Evolutionary conservation across 139 green algal species (phyloP), one percentile per base, ranked within the genome.

Genomic region (Yamagishiella unicocca): DNA sequence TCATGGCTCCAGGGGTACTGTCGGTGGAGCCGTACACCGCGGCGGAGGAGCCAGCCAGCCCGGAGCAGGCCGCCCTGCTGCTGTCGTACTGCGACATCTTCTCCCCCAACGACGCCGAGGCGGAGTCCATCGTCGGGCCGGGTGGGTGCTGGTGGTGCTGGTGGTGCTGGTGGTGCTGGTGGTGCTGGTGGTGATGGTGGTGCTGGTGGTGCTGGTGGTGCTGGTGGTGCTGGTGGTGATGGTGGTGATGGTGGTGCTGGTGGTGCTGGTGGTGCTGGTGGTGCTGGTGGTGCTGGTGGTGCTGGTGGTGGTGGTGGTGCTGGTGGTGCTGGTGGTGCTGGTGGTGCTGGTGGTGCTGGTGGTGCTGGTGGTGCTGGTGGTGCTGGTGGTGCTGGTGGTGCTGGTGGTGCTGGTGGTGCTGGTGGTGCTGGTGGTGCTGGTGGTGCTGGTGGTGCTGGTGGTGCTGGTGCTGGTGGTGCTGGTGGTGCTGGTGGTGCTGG

Each of bases 1-100:
- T n/a, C n/a, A n/a, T n/a, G n/a, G n/a, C 33, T 38, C 2, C 78
- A 88, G 85, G 89, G 21, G 66, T 74, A 27, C 61, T 94, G n/a
- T 92, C 87, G 24, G 58, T 93, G 0, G 92, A 95, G 86, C 82
- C 92, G 8, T 95, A 93, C 90, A 94, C 90, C 14, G 58, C 83
- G 0, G 76, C 87, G 66, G 84, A 82, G 64, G 35, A 14, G 50
- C 46, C 37, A 14, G 62, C 67, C 31, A 54, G 53, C 0, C 50
- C 46, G 10, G 61, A 91, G 27, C 42, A 93, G 45, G 82, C 93
- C 25, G 17, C 72, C 42, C 0, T 35, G 19, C 83, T 95, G 67
- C 46, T 95, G 81, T 27, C 82, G 19, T 43, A 46, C 10, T 77
- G 72, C 25, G 90, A 94, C 79, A 81, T 95, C 54, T 95, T 94